phyloP scores from a whole-genome alignment of 2,329 filamentous ascomycete species.

The Zarea fungicola region DNA sequence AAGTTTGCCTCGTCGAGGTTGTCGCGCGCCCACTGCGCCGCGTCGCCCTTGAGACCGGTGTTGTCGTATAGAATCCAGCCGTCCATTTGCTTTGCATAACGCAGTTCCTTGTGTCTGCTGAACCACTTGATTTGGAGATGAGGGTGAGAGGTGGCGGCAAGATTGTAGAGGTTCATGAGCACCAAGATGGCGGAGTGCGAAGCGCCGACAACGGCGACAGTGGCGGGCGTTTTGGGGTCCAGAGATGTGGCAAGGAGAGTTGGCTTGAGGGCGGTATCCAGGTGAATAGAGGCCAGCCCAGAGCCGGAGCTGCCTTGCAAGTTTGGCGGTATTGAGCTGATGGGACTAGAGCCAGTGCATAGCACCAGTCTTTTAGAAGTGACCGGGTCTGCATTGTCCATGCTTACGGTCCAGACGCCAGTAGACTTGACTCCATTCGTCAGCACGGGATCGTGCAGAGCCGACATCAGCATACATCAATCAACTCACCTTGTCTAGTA shows the following conservation, averaged over 20 bases:
- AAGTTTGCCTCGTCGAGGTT: conserved; percentile 52
- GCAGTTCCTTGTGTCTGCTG: conserved; percentile 48
- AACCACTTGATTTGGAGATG: conserved; percentile 56
- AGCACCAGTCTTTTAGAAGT: conserved; percentile 43
- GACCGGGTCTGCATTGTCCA: conserved; percentile 28
- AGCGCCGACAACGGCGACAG: conserved; percentile 54
- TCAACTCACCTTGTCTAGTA: conserved; percentile 17
- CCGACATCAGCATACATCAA: no score
- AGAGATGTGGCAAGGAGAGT: conserved; percentile 35
- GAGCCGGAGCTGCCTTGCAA: conserved; percentile 18
- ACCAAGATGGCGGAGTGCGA: conserved; percentile 60
- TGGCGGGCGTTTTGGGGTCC: conserved; percentile 26
- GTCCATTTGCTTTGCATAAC: conserved; percentile 57
- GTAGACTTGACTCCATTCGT: conserved; percentile 10
- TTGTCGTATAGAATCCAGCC: conserved; percentile 62
- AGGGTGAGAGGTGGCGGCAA: conserved; percentile 47
- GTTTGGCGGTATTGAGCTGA: conserved; percentile 37
- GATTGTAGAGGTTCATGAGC: conserved; percentile 53
- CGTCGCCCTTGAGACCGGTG: conserved; percentile 58
- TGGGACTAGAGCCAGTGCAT: conserved; percentile 53
- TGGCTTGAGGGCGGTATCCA: conserved; percentile 53
- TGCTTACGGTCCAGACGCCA: conserved; percentile 19
- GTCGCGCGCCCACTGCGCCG: conserved; percentile 52
- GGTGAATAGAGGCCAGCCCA: conserved; percentile 31
- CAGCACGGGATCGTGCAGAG: no score